Base-by-base conservation (phyloP, 352 stramenopile genomes). In the Globisporangium lucens region DNA sequence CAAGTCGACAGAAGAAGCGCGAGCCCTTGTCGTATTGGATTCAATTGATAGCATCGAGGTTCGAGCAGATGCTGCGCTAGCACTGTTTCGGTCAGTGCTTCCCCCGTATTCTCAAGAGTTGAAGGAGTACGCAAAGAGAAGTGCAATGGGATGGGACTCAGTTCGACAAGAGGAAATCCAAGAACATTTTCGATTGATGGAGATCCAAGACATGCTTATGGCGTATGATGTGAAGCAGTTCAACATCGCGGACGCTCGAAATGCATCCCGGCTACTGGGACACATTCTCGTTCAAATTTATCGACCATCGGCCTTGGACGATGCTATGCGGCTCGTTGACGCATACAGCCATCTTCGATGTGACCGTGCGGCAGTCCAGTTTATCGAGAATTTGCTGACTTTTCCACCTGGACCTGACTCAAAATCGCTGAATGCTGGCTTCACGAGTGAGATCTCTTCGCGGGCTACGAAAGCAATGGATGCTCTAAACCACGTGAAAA, bases 131-230 rank as follows among this genome's bases (percentile, higher is more conserved):
- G 82, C 76, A 6, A 74, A 71, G 30, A 53, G 68, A 3, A 76
- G 67, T 17, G 69, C 63, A 8, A 61, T 73, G 13, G 57, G 38
- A 9, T 89, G 79, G 82, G 75, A 80, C n/a, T 75, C 82, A 1
- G 68, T 70, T 4, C 73, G 74, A 3, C 71, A 78, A 36, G 75
- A 89, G 65, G 75, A 78, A 51, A 77, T 93, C 20, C 66, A 89
- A 75, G 81, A 90, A 58, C 77, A 85, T 59, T 71, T 89, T 24
- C 79, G 83, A 9, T 64, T 91, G 30, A 91, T 93, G 85, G 73
- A 91, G 27, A 89, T 93, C 20, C 82, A 91, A 74, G 82, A 90
- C 61, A 91, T 93, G 85, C 62, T 93, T 2, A 78, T 74, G 0
- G 74, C 66, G 4, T 93, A 93, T 66, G 83, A 70, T 3, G 72